Conservation (phyloP, 768 basidiomycete genomes). For the Rhodotorula paludigena region DNA sequence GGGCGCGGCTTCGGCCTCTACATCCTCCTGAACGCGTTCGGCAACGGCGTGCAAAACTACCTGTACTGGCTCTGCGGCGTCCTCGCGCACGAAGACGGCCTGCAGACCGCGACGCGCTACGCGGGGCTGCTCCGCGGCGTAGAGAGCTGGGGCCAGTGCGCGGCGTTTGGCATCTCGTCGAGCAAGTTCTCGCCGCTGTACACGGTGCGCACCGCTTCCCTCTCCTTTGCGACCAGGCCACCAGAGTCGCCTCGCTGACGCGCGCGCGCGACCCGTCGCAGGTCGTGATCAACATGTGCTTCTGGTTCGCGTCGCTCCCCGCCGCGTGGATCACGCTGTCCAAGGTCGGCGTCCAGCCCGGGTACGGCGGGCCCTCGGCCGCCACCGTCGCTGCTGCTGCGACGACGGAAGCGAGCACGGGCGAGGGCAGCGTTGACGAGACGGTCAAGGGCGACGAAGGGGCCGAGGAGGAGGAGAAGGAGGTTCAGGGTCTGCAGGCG, state of each 20-base stretch:
- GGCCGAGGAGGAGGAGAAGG: neutral
- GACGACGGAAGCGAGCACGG: too few relatives aligned
- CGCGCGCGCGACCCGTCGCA: neutral
- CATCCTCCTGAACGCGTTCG: slow-evolving; percentile 8
- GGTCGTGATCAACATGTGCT: slow-evolving; percentile 20
- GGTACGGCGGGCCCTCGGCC: neutral
- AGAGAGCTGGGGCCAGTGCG: slow-evolving; percentile 18
- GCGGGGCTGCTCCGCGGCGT: slow-evolving; percentile 19
- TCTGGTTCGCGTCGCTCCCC: neutral
- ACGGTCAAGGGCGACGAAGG: neutral
- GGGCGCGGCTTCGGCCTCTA: slow-evolving; percentile 12
- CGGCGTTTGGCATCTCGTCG: neutral
- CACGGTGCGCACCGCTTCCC: neutral
- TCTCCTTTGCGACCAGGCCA: neutral
- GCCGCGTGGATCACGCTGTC: neutral
- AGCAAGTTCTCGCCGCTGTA: neutral
- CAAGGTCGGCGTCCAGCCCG: neutral
- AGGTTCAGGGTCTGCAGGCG: too few relatives aligned
- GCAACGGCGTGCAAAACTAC: slow-evolving; percentile 17
- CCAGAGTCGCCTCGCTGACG: neutral
- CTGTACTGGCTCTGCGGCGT: slow-evolving; percentile 13
- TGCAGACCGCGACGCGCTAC: slow-evolving; percentile 3
- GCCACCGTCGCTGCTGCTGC: too few relatives aligned
- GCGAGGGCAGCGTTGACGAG: neutral
- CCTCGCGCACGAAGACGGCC: neutral